Evolutionary conservation across 345 rosid species (phyloP).

Genomic region (Arabis alpina): DNA sequence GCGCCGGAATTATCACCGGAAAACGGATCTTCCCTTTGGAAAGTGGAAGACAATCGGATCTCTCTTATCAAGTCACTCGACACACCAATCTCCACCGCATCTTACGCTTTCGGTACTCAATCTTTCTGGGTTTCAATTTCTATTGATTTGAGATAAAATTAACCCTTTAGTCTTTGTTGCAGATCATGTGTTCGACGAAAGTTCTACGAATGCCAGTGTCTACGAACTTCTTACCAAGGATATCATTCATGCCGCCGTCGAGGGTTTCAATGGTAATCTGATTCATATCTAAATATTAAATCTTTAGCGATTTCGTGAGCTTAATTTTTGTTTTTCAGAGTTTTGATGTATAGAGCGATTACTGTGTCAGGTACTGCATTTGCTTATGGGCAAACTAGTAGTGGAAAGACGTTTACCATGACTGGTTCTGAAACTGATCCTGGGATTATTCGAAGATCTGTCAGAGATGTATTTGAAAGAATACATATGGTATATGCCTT

Average conservation of each 20-base stretch:
- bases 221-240: slow-evolving; percentile 84
- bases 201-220: slow-evolving; percentile 61
- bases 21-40: slow-evolving; percentile 44
- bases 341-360: slow-evolving; percentile 18
- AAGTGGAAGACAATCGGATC: slow-evolving; percentile 68
- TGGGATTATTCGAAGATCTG: slow-evolving; percentile 77
- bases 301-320: neutral
- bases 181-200: slow-evolving; percentile 88
- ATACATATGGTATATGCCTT: slow-evolving; percentile 51
- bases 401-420: slow-evolving; percentile 98
- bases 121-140: neutral
- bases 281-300: neutral
- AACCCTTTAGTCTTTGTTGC: neutral
- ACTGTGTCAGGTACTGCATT: slow-evolving; percentile 72
- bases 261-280: slow-evolving; percentile 79
- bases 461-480: slow-evolving; percentile 66
- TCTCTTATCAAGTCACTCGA: slow-evolving; percentile 74
- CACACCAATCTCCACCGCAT: slow-evolving; percentile 67
- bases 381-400: slow-evolving; percentile 99
- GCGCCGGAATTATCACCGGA: slow-evolving; percentile 55
- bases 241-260: slow-evolving; percentile 73
- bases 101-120: slow-evolving; percentile 74
- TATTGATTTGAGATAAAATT: neutral
- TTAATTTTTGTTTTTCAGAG: slow-evolving; percentile 3
- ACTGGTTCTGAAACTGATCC: slow-evolving; percentile 82